Conservation (phyloP, 108 stramenopile genomes). For the Nitzschia putrida region DNA sequence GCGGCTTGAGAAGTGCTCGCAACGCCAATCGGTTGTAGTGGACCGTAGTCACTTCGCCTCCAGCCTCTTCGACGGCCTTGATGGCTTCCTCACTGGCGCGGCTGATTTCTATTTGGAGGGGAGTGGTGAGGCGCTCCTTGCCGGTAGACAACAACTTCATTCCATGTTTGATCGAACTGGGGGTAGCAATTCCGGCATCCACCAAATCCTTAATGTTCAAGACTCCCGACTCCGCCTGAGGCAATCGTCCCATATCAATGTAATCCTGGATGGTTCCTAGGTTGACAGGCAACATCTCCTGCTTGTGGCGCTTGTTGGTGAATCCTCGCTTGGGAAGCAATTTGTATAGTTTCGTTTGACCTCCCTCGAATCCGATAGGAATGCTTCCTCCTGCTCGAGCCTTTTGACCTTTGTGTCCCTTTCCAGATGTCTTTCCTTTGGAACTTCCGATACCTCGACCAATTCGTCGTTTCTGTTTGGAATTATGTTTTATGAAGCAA, state of each 20-base stretch:
- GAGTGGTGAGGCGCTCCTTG: constrained; percentile 57
- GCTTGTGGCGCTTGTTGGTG: constrained; percentile 81
- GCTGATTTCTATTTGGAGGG: constrained; percentile 88
- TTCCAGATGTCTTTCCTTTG: constrained; percentile 94
- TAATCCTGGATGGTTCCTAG: constrained; percentile 86
- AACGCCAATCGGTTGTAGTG: constrained; percentile 94
- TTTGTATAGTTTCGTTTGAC: constrained; percentile 96
- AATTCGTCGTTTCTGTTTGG: constrained; percentile 66
- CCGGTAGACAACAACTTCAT: constrained; percentile 85
- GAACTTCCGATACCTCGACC: constrained; percentile 96
- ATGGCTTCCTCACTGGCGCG: constrained; percentile 88
- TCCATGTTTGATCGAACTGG: constrained; percentile 80
- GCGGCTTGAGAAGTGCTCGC: constrained; percentile 89
- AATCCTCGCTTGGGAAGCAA: constrained; percentile 96
- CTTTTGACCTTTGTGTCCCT: constrained; percentile 97
- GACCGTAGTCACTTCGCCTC: constrained; percentile 95
- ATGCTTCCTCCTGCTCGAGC: constrained; percentile 86
- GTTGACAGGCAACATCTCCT: constrained; percentile 76
- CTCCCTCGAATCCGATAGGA: constrained; percentile 92
- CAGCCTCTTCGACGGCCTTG: constrained; percentile 86
- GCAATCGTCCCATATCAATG: constrained; percentile 92
- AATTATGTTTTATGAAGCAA: background rate
- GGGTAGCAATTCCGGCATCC: constrained; percentile 79
- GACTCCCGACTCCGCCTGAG: constrained; percentile 40
- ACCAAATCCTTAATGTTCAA: constrained; percentile 93